phyloP scores from a whole-genome alignment of 192 early-diverging fungal genomes.

The Backusella tuberculispora region DNA sequence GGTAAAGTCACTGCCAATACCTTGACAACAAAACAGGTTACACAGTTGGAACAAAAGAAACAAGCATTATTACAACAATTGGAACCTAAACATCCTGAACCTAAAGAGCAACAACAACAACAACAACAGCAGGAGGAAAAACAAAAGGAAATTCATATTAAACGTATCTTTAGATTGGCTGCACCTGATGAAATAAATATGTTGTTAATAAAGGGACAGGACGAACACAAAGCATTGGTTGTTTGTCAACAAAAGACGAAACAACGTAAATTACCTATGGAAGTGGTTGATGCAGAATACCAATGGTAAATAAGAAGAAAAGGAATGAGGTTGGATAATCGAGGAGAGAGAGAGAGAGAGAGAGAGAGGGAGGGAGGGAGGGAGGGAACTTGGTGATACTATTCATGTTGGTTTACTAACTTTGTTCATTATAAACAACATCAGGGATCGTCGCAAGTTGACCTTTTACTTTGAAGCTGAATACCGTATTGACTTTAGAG shows the following conservation, averaged over 20 bases:
- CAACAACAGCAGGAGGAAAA: conserved; percentile 53
- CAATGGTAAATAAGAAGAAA: conserved; percentile 72
- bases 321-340: neutral
- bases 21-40: conserved; percentile 59
- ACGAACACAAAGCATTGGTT: conserved; percentile 87
- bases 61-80: conserved; percentile 50
- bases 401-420: neutral
- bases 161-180: conserved; percentile 88
- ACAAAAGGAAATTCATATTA: conserved; percentile 84
- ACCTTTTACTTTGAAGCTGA: conserved; percentile 98
- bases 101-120: conserved; percentile 46
- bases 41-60: conserved; percentile 40
- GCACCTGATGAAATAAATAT: conserved; percentile 79
- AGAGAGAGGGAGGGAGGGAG: neutral
- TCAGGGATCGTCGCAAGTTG: conserved; percentile 92
- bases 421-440: neutral
- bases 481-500: conserved; percentile 93
- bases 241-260: conserved; percentile 90
- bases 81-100: conserved; percentile 43
- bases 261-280: conserved; percentile 92
- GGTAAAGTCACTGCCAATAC: conserved; percentile 83
- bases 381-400: neutral
- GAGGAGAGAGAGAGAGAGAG: neutral
- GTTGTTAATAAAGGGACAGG: conserved; percentile 79
- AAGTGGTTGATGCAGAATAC: conserved; percentile 96